These are phyloP conservation scores for Betula pendula DNA, from an alignment of 306 rosid genomes.

Conservation along the genomic window DNA sequence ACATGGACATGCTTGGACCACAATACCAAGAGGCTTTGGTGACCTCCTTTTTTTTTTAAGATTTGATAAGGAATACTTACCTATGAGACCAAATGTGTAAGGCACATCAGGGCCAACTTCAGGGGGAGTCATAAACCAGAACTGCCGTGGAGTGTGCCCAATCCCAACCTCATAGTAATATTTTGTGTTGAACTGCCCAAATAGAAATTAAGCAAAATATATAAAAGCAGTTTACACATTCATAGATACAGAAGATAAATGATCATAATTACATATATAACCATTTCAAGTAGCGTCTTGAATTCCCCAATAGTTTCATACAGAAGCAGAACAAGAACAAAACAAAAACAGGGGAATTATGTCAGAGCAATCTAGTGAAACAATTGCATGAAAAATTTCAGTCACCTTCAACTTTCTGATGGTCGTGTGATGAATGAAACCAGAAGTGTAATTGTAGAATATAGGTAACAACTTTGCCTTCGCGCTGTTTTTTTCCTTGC, in stretches of 20 bases:
- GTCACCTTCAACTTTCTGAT: too few species aligned
- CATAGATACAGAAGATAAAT: neutral
- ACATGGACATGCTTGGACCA: conserved; percentile 1
- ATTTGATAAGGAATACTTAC: conserved; percentile 33
- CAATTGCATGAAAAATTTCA: neutral
- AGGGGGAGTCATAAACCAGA: conserved; percentile 88
- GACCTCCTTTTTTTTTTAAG: neutral
- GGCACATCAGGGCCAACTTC: conserved; percentile 85
- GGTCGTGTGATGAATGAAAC: too few species aligned
- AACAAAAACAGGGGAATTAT: neutral
- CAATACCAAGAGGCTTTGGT: neutral
- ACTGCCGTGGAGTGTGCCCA: conserved; percentile 53
- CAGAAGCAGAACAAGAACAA: neutral
- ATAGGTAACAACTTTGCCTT: conserved; percentile 48
- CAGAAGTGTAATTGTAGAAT: conserved; percentile 69
- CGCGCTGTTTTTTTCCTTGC: conserved; percentile 29
- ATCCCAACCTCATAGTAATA: conserved; percentile 77
- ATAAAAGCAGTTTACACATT: neutral
- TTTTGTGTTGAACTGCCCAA: conserved; percentile 63
- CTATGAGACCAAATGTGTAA: conserved; percentile 90
- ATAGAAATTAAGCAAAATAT: neutral
- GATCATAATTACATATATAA: neutral
- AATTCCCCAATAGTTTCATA: neutral
- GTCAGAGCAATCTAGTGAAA: neutral
- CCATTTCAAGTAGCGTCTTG: neutral